These are phyloP conservation scores for Petasospora rhodanensis DNA, from an alignment of 1,139 yeast genomes.

Conservation along the genomic window DNA sequence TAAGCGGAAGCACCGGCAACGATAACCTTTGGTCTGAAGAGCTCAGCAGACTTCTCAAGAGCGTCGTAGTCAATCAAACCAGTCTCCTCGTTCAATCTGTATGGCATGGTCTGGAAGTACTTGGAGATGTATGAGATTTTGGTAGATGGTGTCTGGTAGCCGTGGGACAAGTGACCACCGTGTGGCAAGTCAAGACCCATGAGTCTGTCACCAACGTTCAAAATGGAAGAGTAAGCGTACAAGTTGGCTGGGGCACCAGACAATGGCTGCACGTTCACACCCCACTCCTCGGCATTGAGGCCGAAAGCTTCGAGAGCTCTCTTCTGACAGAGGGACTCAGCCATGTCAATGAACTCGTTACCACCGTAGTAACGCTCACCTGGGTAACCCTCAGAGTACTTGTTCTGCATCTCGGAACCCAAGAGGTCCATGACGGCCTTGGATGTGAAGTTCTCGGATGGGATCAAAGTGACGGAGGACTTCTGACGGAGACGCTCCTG, in stretches of 20 bases:
- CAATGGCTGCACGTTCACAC: conserved; percentile 91
- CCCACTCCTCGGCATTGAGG: conserved; percentile 80
- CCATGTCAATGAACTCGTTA: conserved; percentile 87
- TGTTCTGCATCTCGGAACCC: conserved; percentile 96
- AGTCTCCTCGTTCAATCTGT: conserved; percentile 77
- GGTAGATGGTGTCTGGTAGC: conserved; percentile 84
- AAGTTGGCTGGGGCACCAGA: conserved; percentile 96
- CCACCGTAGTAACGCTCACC: conserved; percentile 98
- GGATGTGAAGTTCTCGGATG: conserved; percentile 93
- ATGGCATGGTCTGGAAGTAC: conserved; percentile 96
- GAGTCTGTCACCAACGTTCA: conserved; percentile 86
- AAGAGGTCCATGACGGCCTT: conserved; percentile 90
- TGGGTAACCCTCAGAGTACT: conserved; percentile 98
- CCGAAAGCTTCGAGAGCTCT: conserved; percentile 86
- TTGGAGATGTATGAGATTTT: conserved; percentile 89
- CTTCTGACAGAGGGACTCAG: conserved; percentile 83
- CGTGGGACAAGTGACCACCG: conserved; percentile 96
- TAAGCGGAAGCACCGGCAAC: conserved; percentile 98
- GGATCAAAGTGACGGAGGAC: conserved; percentile 85
- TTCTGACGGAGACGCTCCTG: conserved; percentile 81
- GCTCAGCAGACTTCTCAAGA: conserved; percentile 73
- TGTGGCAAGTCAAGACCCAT: conserved; percentile 98
- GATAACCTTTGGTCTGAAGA: conserved; percentile 90
- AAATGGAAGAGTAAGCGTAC: conserved; percentile 87
- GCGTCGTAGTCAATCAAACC: conserved; percentile 91